Percentiles rank a stretch among this genome's conserved stretches.
Evolutionary conservation across 441 rosid genomes (phyloP).

Genomic region (Euphorbia celastroides): DNA sequence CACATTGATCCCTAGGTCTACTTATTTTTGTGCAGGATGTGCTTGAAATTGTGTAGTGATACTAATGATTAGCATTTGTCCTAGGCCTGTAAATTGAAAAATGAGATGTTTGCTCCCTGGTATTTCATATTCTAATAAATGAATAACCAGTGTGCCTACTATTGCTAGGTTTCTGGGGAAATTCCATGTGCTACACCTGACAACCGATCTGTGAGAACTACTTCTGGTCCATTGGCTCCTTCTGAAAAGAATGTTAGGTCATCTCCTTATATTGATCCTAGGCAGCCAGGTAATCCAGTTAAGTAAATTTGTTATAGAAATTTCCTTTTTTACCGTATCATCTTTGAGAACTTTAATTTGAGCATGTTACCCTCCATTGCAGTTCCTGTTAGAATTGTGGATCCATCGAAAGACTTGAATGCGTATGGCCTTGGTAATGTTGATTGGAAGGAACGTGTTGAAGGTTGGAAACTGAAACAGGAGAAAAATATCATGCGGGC

Average conservation of each 20-base stretch:
- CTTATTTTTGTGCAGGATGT: neutral
- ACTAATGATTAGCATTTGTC: neutral
- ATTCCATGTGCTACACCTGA: conserved; percentile 78
- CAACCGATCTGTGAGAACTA: conserved; percentile 84
- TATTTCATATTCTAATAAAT: conserved; percentile 17
- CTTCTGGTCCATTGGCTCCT: conserved; percentile 97
- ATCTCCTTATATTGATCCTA: conserved; percentile 85
- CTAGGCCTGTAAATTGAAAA: neutral
- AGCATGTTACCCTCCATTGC: conserved; percentile 21
- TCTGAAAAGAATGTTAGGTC: conserved; percentile 63
- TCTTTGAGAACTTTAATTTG: conserved; percentile 12
- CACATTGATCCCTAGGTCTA: conserved; percentile 15
- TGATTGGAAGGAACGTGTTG: conserved; percentile 98
- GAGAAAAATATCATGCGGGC: conserved; percentile 72
- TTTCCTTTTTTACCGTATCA: too few relatives aligned
- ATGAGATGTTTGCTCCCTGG: neutral
- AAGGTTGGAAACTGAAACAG: conserved; percentile 97
- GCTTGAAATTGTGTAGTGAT: neutral
- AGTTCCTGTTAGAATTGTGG: conserved; percentile 96
- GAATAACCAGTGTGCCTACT: conserved; percentile 3
- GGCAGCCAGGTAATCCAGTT: conserved; percentile 70
- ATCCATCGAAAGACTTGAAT: conserved; percentile 93
- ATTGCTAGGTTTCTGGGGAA: conserved; percentile 82
- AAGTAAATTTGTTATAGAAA: conserved; percentile 5
- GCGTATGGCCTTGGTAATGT: conserved; percentile 92